Evolutionary conservation across 1,284 basidiomycete species (phyloP).

Genomic region (Ceratobasidium sp.): DNA sequence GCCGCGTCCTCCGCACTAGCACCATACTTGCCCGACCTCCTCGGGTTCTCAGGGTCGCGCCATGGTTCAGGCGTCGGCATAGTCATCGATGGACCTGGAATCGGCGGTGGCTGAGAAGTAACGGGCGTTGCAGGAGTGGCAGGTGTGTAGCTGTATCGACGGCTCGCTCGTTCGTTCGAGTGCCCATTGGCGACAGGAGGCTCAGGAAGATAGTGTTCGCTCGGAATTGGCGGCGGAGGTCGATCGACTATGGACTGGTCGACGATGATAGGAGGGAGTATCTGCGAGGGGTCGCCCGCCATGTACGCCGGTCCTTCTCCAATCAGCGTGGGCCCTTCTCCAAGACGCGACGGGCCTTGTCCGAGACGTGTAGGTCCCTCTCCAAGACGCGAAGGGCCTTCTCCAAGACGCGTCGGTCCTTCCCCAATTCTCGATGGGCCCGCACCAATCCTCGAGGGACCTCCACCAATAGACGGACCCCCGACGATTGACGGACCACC

Average conservation of each 20-base stretch:
- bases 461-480: background rate
- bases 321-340: constrained; percentile 16
- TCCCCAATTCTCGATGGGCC: background rate
- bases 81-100: background rate
- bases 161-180: background rate
- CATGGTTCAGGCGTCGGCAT: constrained; percentile 34
- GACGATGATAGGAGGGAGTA: constrained; percentile 3
- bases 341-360: background rate
- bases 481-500: background rate
- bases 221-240: constrained; percentile 38
- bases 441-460: constrained; percentile 1
- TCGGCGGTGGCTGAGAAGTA: constrained; percentile 12
- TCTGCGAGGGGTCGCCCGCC: background rate
- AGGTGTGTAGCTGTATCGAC: constrained; percentile 27
- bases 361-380: constrained; percentile 18
- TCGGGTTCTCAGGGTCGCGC: constrained; percentile 10
- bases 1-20: constrained; percentile 28
- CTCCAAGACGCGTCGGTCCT: constrained; percentile 6
- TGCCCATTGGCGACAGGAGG: background rate
- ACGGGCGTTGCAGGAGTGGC: constrained; percentile 24
- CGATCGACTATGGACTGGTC: constrained; percentile 8
- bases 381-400: constrained; percentile 23
- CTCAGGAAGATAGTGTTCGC: background rate
- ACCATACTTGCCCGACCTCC: background rate
- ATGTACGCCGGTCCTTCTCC: constrained; percentile 20